phyloP scores from a whole-genome alignment of 164 flowering plant genomes.

The Berberis thunbergii region DNA sequence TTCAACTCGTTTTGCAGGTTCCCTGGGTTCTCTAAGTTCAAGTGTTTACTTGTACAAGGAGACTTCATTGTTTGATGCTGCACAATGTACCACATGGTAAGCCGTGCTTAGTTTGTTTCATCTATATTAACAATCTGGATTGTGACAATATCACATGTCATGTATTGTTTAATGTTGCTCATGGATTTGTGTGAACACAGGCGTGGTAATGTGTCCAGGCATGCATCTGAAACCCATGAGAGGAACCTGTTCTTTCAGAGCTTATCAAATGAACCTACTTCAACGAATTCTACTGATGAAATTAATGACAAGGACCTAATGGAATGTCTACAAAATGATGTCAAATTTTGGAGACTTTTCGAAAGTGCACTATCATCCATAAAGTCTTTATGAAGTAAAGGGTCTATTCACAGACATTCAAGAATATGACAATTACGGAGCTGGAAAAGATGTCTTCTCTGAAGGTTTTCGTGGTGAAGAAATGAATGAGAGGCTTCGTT shows the following conservation, averaged over 20 bases:
- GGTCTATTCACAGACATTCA: constrained; percentile 53
- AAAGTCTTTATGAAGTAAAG: constrained; percentile 66
- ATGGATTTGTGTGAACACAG: constrained; percentile 19
- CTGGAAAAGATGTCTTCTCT: constrained; percentile 62
- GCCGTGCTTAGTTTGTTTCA: constrained; percentile 9
- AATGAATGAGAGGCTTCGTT: constrained; percentile 74
- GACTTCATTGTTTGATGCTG: constrained; percentile 19
- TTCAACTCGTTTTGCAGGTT: constrained; percentile 38
- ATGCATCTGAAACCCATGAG: constrained; percentile 51
- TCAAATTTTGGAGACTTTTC: constrained; percentile 90
- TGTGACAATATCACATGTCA: background rate
- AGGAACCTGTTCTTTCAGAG: constrained; percentile 83
- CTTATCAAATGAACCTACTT: constrained; percentile 14
- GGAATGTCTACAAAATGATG: constrained; percentile 49
- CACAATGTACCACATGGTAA: constrained; percentile 64
- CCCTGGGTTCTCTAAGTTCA: constrained; percentile 83
- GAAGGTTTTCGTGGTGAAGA: constrained; percentile 57
- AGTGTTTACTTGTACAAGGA: constrained; percentile 66
- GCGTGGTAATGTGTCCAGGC: constrained; percentile 58
- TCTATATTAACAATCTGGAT: background rate
- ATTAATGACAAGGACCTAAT: constrained; percentile 54
- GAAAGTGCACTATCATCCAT: constrained; percentile 91
- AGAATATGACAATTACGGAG: constrained; percentile 67
- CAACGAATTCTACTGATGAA: constrained; percentile 13
- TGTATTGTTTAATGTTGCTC: background rate